Percentiles rank a stretch among this genome's conserved stretches.
These are phyloP conservation scores for Yamadazyma membranifaciens DNA, from an alignment of 1,139 yeast species.

Conservation along the genomic window DNA sequence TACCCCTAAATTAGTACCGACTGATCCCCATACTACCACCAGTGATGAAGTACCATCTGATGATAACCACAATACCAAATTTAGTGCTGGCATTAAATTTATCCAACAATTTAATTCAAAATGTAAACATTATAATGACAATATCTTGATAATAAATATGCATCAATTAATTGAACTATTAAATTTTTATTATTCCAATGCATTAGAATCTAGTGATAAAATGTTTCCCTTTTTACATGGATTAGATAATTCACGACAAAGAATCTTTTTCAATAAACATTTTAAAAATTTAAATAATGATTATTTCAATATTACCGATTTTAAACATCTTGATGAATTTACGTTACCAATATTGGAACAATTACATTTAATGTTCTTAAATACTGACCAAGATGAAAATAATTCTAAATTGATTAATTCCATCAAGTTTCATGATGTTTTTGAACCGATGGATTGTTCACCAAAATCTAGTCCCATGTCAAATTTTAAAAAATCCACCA, in stretches of 20 bases:
- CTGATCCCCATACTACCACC: too few relatives aligned
- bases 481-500: background rate
- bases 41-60: too few relatives aligned
- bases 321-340: constrained; percentile 9
- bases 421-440: constrained; percentile 10
- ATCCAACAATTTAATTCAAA: constrained; percentile 13
- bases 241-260: constrained; percentile 25
- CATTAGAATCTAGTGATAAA: constrained; percentile 15
- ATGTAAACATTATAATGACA: constrained; percentile 12
- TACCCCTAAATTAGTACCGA: too few relatives aligned
- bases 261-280: constrained; percentile 21
- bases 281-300: constrained; percentile 14
- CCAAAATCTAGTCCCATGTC: background rate
- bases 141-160: constrained; percentile 15
- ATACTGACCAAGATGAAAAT: constrained; percentile 12
- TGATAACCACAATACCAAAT: background rate
- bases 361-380: constrained; percentile 16
- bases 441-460: constrained; percentile 2
- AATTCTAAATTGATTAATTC: constrained; percentile 14
- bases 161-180: constrained; percentile 20
- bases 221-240: constrained; percentile 41
- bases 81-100: constrained; percentile 9
- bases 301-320: constrained; percentile 11
- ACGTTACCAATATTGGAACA: constrained; percentile 10
- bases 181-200: constrained; percentile 25